Evolutionary conservation across 345 rosid genomes (phyloP), one percentile per base, ranked within the genome.

Genomic region (Cardamine occulta): DNA sequence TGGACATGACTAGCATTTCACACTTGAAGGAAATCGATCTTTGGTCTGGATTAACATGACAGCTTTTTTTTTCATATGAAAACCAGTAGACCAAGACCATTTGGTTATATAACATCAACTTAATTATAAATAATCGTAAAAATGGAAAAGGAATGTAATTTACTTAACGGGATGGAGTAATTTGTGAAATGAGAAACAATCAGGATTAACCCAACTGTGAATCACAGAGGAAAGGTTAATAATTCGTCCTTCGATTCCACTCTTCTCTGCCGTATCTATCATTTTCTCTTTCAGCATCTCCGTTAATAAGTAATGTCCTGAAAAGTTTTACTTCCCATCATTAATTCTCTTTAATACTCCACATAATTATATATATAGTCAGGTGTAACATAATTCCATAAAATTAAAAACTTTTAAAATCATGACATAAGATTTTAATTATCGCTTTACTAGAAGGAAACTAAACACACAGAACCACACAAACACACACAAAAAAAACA

Each of bases 291-390:
- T 5, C 15, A 94, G 70, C 89, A 88, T 40, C 55, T 94, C 97
- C 28, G 98, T 90, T 86, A 94, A 37, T 74, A 94, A 73, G 80
- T 57, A 91, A 83, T 94, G 97, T 29, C 98, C 98, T 94, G 93
- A 79, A 55, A 82, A 79, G 5, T 57, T 52, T 35, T n/a, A 34
- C 5, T 11, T 62, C 15, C 3, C 56, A 70, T 65, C 29, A 56
- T 74, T 47, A 74, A 13, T 56, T 74, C 5, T 55, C 47, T 65
- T 65, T 35, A 42, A 39, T 19, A 28, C 29, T 69, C 37, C 1
- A 56, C 6, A 28, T 21, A 48, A 1, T 13, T 42, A 42, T 42
- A 14, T 40, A 14, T 12, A 40, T 7, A 39, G 13, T 14, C 53
- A 58, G 18, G 12, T 54, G 45, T 65, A 32, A 8, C 13, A 14